Percentiles rank a stretch among this genome's conserved stretches.
phyloP scores from a whole-genome alignment of 768 basidiomycete species.

The Boletus tylopilopsis region DNA sequence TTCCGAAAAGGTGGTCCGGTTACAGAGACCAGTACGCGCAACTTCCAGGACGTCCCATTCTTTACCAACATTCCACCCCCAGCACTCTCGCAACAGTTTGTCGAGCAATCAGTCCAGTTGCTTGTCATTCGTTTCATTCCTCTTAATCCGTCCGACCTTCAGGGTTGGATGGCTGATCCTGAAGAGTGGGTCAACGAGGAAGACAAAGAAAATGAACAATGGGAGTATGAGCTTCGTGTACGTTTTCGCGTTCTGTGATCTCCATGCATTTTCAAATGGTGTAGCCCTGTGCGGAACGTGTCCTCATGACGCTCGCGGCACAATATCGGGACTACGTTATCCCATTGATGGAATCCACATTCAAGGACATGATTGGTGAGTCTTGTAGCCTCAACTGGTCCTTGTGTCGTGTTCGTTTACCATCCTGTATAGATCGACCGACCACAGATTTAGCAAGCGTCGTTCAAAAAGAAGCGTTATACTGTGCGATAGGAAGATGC shows the following conservation, averaged over 20 bases:
- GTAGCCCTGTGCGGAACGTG: slow-evolving; percentile 92
- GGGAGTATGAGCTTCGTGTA: slow-evolving; percentile 92
- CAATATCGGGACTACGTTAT: slow-evolving; percentile 68
- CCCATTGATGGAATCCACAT: slow-evolving; percentile 59
- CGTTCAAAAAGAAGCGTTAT: slow-evolving; percentile 81
- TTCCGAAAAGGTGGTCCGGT: slow-evolving; percentile 53
- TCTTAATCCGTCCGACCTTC: slow-evolving; percentile 74
- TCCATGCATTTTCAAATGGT: background rate
- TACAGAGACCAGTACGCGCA: slow-evolving; percentile 53
- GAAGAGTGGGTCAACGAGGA: slow-evolving; percentile 94
- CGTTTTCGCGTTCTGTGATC: slow-evolving; percentile 23
- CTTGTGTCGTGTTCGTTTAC: background rate
- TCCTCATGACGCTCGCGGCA: slow-evolving; percentile 72
- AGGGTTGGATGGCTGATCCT: slow-evolving; percentile 82
- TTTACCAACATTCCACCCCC: slow-evolving; percentile 12
- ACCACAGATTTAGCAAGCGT: slow-evolving; percentile 54
- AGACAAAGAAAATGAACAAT: slow-evolving; percentile 85
- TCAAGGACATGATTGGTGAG: slow-evolving; percentile 58
- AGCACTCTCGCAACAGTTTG: slow-evolving; percentile 68
- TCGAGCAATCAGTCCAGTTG: slow-evolving; percentile 68
- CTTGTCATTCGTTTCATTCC: slow-evolving; percentile 85
- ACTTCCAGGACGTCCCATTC: background rate
- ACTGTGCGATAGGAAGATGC: slow-evolving; percentile 87
- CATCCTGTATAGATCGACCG: slow-evolving; percentile 36
- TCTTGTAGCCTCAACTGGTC: background rate